Percentiles rank a stretch among this genome's conserved stretches.
Conservation (phyloP, 2,329 filamentous ascomycete genomes). For the Aphanoascus verrucosus region DNA sequence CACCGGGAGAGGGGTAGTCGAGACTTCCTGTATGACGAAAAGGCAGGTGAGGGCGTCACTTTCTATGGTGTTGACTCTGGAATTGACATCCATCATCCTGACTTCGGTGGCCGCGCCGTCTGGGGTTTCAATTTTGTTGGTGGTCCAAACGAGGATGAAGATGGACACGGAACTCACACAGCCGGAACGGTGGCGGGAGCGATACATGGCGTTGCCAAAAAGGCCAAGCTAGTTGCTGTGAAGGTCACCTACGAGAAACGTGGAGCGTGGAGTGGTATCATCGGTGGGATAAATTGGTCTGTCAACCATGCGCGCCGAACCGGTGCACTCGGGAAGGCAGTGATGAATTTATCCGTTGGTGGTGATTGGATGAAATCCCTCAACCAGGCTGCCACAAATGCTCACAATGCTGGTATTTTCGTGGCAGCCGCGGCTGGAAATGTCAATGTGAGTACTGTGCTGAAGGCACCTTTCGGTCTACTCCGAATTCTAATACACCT, state of each 20-base stretch:
- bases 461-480: not conserved
- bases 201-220: slow-evolving; percentile 31
- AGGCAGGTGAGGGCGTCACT: slow-evolving; percentile 27
- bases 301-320: slow-evolving; percentile 25
- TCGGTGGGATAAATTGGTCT: slow-evolving; percentile 39
- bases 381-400: slow-evolving; percentile 31
- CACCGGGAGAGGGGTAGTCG: slow-evolving; percentile 19
- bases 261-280: slow-evolving; percentile 38
- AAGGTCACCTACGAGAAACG: slow-evolving; percentile 40
- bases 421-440: slow-evolving; percentile 36
- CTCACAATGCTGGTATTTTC: slow-evolving; percentile 30
- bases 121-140: slow-evolving; percentile 27
- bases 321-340: slow-evolving; percentile 22
- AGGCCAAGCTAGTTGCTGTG: slow-evolving; percentile 36
- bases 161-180: slow-evolving; percentile 33
- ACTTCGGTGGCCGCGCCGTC: slow-evolving; percentile 30
- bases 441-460: slow-evolving; percentile 19
- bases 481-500: not conserved
- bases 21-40: slow-evolving; percentile 29
- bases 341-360: slow-evolving; percentile 31
- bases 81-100: slow-evolving; percentile 25
- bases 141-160: slow-evolving; percentile 16
- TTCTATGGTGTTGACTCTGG: slow-evolving; percentile 33
- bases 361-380: slow-evolving; percentile 26
- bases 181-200: slow-evolving; percentile 28